These are phyloP conservation scores for Penicillium samsonianum DNA, from an alignment of 495 filamentous ascomycete genomes.

Conservation along the genomic window DNA sequence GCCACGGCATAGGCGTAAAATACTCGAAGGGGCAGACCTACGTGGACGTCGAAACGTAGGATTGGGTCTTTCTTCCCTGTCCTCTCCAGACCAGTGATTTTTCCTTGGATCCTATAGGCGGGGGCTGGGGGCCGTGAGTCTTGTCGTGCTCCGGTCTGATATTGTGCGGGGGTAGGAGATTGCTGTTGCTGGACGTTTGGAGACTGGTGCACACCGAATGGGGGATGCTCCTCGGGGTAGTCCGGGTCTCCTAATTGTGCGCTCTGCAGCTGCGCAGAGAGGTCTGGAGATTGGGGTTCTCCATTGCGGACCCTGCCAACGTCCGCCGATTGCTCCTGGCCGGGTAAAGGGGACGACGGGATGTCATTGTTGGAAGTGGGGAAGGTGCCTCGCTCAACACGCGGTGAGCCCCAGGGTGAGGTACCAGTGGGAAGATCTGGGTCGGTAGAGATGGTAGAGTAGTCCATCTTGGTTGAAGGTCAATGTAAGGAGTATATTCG, in stretches of 20 bases:
- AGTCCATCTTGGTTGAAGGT: slow-evolving; percentile 65
- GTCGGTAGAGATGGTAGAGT: slow-evolving; percentile 74
- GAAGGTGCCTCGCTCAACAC: slow-evolving; percentile 59
- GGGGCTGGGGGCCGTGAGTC: slow-evolving; percentile 51
- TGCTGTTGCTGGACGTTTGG: slow-evolving; percentile 48
- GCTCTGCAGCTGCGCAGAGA: slow-evolving; percentile 48
- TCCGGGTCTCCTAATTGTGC: slow-evolving; percentile 45
- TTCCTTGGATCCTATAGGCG: slow-evolving; percentile 85
- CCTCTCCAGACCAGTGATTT: slow-evolving; percentile 89
- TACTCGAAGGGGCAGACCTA: slow-evolving; percentile 46
- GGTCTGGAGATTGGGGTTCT: slow-evolving; percentile 35
- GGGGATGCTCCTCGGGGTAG: slow-evolving; percentile 38
- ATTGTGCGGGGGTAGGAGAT: slow-evolving; percentile 49
- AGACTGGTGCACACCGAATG: slow-evolving; percentile 41
- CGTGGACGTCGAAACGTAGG: slow-evolving; percentile 94
- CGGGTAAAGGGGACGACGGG: slow-evolving; percentile 56
- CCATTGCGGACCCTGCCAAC: slow-evolving; percentile 24
- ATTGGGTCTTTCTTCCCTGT: slow-evolving; percentile 95
- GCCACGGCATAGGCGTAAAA: slow-evolving; percentile 4
- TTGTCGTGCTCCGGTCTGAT: slow-evolving; percentile 48
- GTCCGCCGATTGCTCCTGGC: slow-evolving; percentile 43
- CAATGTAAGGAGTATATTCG: slow-evolving; percentile 27
- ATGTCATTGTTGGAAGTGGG: slow-evolving; percentile 51
- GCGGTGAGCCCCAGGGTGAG: slow-evolving; percentile 82
- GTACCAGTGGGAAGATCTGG: slow-evolving; percentile 66